Base-by-base conservation (phyloP, 2,329 filamentous ascomycete genomes). In the Aureobasidium mangrovei region DNA sequence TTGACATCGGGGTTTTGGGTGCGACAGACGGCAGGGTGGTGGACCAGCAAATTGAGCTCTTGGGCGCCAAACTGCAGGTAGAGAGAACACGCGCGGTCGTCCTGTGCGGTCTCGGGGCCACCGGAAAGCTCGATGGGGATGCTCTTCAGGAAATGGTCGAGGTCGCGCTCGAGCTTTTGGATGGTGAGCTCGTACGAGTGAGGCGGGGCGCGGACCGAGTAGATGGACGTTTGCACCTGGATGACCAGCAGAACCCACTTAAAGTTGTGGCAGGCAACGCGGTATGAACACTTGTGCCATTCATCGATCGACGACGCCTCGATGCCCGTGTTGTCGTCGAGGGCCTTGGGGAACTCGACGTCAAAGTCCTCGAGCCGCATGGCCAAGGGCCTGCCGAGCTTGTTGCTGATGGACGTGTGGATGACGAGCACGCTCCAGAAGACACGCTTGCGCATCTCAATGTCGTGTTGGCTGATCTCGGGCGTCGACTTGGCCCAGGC, bases 141-240 rank as follows among this genome's bases (percentile, higher is more conserved):
- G 8, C 77, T 74, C 0, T 83, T 78, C 56, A 81, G 76, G 79
- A 84, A 89, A 8, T 75, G 72, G 26, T 76, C 71, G 12, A 88
- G 72, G 59, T 83, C 81, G 7, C 75, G 74, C 62, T 93, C 85
- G 7, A 94, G 74, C 1, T 76, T 75, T 42, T 78, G 76, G 31
- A 93, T 76, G 2, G 80, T 78, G 2, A 76, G 71, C 33, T 82
- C 70, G 64, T 93, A 91, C 33, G 74, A 76, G n/a, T 72, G 75
- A 1, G 82, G 74, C 40, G 83, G 79, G 48, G 80, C 76, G 32
- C 79, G 77, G 8, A 87, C 80, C 41, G 84, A 79, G 70, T 91
- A 91, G n/a, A 94, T 78, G 38, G 81, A 84, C 60, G 81, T 79
- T 66, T 85, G 90, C 69, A 94, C 79, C 57, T 91, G 84, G 63